phyloP scores from a whole-genome alignment of 176 grass and related monocot species.

The Canna indica region DNA sequence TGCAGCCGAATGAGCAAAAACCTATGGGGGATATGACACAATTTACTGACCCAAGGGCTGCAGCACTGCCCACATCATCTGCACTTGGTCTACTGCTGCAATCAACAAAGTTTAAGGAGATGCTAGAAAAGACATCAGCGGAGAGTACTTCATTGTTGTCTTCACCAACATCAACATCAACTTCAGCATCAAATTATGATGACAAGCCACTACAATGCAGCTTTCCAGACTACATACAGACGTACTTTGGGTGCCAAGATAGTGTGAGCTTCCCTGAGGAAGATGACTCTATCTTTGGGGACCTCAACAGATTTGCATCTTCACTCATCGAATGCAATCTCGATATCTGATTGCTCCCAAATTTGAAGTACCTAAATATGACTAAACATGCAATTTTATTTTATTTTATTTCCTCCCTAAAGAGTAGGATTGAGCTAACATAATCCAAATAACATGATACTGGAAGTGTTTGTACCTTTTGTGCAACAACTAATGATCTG shows the following conservation, averaged over 20 bases:
- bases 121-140: conserved; percentile 38
- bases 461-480: no score
- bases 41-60: conserved; percentile 11
- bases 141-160: conserved; percentile 30
- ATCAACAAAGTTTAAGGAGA: conserved; percentile 68
- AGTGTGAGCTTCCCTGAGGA: conserved; percentile 29
- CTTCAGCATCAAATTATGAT: conserved; percentile 11
- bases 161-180: conserved; percentile 17
- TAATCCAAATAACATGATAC: no score
- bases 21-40: conserved; percentile 1
- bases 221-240: conserved; percentile 77
- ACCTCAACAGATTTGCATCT: conserved; percentile 40
- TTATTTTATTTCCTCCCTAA: background rate
- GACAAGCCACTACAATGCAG: conserved; percentile 35
- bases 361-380: background rate
- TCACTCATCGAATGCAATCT: conserved; percentile 50
- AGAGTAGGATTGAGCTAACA: background rate
- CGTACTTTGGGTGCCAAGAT: conserved; percentile 63
- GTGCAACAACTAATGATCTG: no score
- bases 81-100: conserved; percentile 44
- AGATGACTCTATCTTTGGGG: conserved; percentile 61
- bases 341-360: conserved; percentile 31
- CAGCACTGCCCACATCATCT: conserved; percentile 25
- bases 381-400: background rate
- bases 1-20: conserved; percentile 19